Base-by-base conservation (phyloP, 129 eudicot species). In the Deinandra increscens region DNA sequence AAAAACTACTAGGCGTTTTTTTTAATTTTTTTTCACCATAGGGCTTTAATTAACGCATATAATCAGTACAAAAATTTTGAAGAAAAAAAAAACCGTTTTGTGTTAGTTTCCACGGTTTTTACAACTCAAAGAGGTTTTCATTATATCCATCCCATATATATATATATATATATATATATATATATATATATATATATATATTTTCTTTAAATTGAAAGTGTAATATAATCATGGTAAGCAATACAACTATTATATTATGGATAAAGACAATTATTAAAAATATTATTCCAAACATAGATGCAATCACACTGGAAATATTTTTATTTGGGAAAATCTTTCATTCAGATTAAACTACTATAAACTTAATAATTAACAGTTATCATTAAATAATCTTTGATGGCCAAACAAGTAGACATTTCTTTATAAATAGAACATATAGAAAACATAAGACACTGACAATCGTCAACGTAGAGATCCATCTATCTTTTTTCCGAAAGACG, bases 351-450 rank as follows among this genome's bases (percentile, higher is more conserved):
- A 53, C 14, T 39, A 74, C 39, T 50, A 33, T 72, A 5, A 60
- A 72, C 11, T 18, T 48, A 10, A 46, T n/a, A n/a, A n/a, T n/a
- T 46, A 1, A 7, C 17, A 11, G 26, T 18, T 60, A 33, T 18
- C 31, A 60, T 41, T 37, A 9, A 26, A 41, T 17, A 64, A 50
- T 1, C 20, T 9, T 74, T 74, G 72, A 66, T 54, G 54, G 66
- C 38, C 41, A 33, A 42, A 74, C 73, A 50, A 74, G 66, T 66
- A 74, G 49, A n/a, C 49, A n/a, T 10, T 64, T 58, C 39, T 19
- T 31, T 29, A 12, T 58, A 58, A 58, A 13, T 29, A 41, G 41
- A 58, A 58, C 38, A 58, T 12, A 58, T 29, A 26, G 63, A 56
- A 56, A 29, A 56, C 63, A 12, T 29, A 26, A 11, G n/a, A n/a